Percentiles rank a stretch among this genome's conserved stretches.
These are phyloP conservation scores for Xylaria sp. DNA, from an alignment of 2,329 filamentous ascomycete species.

Conservation along the genomic window DNA sequence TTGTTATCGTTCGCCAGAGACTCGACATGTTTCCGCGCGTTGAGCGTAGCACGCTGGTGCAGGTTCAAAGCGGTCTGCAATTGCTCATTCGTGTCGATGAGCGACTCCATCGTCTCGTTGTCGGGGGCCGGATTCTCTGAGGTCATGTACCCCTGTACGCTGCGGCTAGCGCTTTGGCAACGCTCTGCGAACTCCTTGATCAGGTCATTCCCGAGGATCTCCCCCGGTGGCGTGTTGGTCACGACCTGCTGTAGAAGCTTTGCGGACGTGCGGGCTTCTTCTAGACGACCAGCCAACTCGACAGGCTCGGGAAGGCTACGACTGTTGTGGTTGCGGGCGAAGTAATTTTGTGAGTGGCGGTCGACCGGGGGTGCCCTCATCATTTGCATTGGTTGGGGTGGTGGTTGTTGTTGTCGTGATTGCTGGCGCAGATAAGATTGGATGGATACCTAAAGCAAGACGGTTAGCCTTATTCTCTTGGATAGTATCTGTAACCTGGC, in stretches of 20 bases:
- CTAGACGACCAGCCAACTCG: constrained; percentile 83
- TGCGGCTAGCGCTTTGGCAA: constrained; percentile 81
- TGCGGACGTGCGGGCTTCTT: constrained; percentile 90
- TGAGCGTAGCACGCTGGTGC: constrained; percentile 82
- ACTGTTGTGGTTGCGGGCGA: constrained; percentile 61
- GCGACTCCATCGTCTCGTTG: constrained; percentile 89
- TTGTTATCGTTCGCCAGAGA: constrained; percentile 51
- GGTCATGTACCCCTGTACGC: constrained; percentile 87
- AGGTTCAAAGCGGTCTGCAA: constrained; percentile 83
- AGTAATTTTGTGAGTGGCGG: constrained; percentile 65
- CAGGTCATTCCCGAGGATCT: constrained; percentile 85
- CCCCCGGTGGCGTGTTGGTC: constrained; percentile 80
- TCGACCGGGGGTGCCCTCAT: constrained; percentile 57
- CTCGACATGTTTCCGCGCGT: constrained; percentile 64
- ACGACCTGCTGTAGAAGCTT: constrained; percentile 93
- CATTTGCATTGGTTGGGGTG: constrained; percentile 49
- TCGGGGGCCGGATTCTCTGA: constrained; percentile 83
- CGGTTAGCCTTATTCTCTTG: constrained; percentile 31
- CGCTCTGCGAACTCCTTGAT: constrained; percentile 91
- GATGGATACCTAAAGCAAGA: constrained; percentile 16
- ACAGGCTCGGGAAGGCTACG: constrained; percentile 70
- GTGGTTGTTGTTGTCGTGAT: constrained; percentile 40
- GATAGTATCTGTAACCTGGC: constrained; percentile 25
- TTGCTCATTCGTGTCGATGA: constrained; percentile 96
- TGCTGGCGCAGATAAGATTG: constrained; percentile 28